These are phyloP conservation scores for Xenoacremonium recifei DNA, from an alignment of 2,329 filamentous ascomycete genomes.

Conservation along the genomic window DNA sequence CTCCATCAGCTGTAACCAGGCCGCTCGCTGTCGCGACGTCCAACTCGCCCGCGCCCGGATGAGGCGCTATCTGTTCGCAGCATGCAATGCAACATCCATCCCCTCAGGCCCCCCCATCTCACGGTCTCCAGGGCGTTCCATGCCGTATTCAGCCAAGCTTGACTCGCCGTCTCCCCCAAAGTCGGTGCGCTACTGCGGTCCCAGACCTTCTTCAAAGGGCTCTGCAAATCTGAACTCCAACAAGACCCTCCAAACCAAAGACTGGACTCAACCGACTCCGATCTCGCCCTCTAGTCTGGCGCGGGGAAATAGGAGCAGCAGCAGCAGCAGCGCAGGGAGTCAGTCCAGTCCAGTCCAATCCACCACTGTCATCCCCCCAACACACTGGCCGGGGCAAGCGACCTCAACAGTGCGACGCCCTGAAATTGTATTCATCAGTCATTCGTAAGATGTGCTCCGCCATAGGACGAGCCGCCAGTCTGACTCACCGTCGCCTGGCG, in stretches of 20 bases:
- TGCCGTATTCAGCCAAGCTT: slow-evolving; percentile 21
- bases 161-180: slow-evolving; percentile 10
- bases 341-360: too few relatives aligned
- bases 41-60: too few relatives aligned
- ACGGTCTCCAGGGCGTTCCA: slow-evolving; percentile 10
- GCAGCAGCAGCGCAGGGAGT: too few relatives aligned
- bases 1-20: too few relatives aligned
- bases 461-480: slow-evolving; percentile 6
- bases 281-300: slow-evolving; percentile 26
- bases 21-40: too few relatives aligned
- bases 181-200: slow-evolving; percentile 21
- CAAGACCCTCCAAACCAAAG: too few relatives aligned
- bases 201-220: slow-evolving; percentile 25
- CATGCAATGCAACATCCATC: slow-evolving; percentile 13
- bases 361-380: too few relatives aligned
- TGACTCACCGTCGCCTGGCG: slow-evolving; percentile 11
- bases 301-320: slow-evolving; percentile 13
- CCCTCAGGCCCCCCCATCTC: slow-evolving; percentile 8
- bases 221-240: too few relatives aligned
- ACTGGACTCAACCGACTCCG: slow-evolving; percentile 18
- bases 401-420: too few relatives aligned
- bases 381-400: too few relatives aligned
- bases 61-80: slow-evolving; percentile 20
- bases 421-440: neutral
- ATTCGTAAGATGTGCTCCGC: neutral